Evolutionary conservation across 306 rosid genomes (phyloP).

Genomic region (Benincasa hispida): DNA sequence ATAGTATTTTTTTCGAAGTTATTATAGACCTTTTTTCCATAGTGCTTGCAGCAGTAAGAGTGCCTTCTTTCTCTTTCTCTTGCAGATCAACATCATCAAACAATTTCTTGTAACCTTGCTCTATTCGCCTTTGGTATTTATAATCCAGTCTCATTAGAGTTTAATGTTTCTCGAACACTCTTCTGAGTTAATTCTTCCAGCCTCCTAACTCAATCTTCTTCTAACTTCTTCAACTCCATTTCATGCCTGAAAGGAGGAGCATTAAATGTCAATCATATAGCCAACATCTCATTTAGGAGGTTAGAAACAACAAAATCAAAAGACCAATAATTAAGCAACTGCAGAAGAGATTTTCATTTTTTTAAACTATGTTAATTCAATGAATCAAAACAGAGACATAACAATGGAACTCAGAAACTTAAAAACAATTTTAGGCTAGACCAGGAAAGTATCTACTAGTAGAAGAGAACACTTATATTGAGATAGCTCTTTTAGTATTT

Average conservation of each 20-base stretch:
- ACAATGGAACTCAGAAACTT: too few relatives aligned
- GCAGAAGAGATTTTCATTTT: too few relatives aligned
- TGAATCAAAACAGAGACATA: too few relatives aligned
- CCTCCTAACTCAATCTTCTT: constrained; percentile 74
- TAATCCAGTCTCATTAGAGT: constrained; percentile 40
- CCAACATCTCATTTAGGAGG: not conserved
- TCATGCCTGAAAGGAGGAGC: constrained; percentile 38
- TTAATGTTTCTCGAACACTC: constrained; percentile 58
- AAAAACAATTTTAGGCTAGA: too few relatives aligned
- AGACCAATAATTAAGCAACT: too few relatives aligned
- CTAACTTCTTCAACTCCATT: constrained; percentile 49
- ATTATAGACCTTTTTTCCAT: too few relatives aligned
- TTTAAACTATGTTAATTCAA: too few relatives aligned
- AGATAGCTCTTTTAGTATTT: too few relatives aligned
- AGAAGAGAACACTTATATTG: too few relatives aligned
- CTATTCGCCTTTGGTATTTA: constrained; percentile 54
- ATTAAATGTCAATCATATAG: not conserved
- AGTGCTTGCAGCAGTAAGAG: constrained; percentile 67
- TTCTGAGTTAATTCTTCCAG: constrained; percentile 56
- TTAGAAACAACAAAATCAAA: not conserved
- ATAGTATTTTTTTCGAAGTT: too few relatives aligned
- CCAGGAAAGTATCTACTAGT: too few relatives aligned
- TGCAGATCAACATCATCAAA: constrained; percentile 50
- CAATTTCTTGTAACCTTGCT: constrained; percentile 59
- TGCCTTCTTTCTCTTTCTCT: constrained; percentile 58